Percentiles rank a stretch among this genome's conserved stretches.
These are phyloP conservation scores for Triticum dicoccoides DNA, from an alignment of 176 grass and related monocot genomes.

Conservation along the genomic window DNA sequence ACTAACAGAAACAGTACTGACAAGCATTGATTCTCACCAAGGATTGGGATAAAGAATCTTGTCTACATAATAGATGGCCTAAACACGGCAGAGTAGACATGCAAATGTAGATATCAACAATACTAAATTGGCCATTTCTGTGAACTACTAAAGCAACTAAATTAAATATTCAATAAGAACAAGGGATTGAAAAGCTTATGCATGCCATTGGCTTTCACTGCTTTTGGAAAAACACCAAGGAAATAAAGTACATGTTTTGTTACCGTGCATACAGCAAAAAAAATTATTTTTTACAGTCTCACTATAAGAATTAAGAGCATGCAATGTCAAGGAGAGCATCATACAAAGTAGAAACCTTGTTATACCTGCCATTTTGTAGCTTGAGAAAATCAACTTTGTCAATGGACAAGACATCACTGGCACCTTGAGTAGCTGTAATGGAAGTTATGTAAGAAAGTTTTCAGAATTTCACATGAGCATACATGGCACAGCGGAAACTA, in stretches of 20 bases:
- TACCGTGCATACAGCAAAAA: background rate
- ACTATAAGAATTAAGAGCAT: background rate
- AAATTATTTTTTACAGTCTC: background rate
- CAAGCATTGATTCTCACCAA: background rate
- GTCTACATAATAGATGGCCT: background rate
- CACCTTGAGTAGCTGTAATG: slow-evolving; percentile 66
- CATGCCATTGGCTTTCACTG: background rate
- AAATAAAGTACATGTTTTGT: background rate
- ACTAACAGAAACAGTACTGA: background rate
- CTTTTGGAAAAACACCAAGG: background rate
- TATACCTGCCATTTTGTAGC: slow-evolving; percentile 98
- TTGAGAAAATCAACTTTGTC: slow-evolving; percentile 91
- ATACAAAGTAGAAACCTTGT: background rate
- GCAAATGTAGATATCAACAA: background rate
- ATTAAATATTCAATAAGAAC: background rate
- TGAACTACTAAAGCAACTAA: background rate
- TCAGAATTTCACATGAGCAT: slow-evolving; percentile 4
- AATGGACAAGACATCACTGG: slow-evolving; percentile 47
- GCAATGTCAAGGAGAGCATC: background rate
- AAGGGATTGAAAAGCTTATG: background rate
- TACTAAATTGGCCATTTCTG: background rate
- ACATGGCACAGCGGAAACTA: background rate
- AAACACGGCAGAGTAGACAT: background rate
- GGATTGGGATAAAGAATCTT: background rate
- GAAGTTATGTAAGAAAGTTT: slow-evolving; percentile 33